These are phyloP conservation scores for Hysterangium stoloniferum DNA, from an alignment of 768 basidiomycete species.

Conservation along the genomic window DNA sequence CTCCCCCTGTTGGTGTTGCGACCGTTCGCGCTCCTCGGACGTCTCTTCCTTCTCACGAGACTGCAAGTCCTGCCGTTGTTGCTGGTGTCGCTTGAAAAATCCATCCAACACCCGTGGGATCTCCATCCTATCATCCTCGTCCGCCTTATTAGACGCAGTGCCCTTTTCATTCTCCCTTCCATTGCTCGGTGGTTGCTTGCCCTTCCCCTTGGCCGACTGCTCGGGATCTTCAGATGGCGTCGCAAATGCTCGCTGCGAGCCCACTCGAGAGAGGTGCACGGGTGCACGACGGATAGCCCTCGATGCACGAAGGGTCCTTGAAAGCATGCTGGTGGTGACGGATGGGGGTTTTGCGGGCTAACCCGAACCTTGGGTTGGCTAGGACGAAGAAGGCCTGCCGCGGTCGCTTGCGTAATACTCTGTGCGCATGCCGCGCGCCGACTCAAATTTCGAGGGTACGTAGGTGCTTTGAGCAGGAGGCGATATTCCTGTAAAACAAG, in stretches of 20 bases:
- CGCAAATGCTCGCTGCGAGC: constrained; percentile 38
- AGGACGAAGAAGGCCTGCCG: constrained; percentile 2
- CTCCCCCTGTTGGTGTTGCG: neutral
- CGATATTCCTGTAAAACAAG: too few relatives aligned
- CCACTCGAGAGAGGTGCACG: constrained; percentile 27
- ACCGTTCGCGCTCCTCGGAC: constrained; percentile 30
- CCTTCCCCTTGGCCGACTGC: constrained; percentile 24
- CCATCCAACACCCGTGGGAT: constrained; percentile 64
- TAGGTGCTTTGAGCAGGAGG: too few relatives aligned
- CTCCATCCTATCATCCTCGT: constrained; percentile 28
- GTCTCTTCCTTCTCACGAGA: constrained; percentile 24
- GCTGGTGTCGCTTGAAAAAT: constrained; percentile 41
- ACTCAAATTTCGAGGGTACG: too few relatives aligned
- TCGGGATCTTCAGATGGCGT: constrained; percentile 35
- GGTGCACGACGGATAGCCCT: constrained; percentile 33
- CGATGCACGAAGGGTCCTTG: constrained; percentile 51
- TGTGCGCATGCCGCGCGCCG: too few relatives aligned
- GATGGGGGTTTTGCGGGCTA: neutral
- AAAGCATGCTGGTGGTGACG: constrained; percentile 43
- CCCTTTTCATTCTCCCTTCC: constrained; percentile 27
- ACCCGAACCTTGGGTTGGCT: too few relatives aligned
- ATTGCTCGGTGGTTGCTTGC: constrained; percentile 19
- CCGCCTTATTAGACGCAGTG: too few relatives aligned
- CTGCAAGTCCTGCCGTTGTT: constrained; percentile 2
- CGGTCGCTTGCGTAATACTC: neutral